phyloP scores from a whole-genome alignment of 2,329 filamentous ascomycete species.

The Aspergillus fumigatus region DNA sequence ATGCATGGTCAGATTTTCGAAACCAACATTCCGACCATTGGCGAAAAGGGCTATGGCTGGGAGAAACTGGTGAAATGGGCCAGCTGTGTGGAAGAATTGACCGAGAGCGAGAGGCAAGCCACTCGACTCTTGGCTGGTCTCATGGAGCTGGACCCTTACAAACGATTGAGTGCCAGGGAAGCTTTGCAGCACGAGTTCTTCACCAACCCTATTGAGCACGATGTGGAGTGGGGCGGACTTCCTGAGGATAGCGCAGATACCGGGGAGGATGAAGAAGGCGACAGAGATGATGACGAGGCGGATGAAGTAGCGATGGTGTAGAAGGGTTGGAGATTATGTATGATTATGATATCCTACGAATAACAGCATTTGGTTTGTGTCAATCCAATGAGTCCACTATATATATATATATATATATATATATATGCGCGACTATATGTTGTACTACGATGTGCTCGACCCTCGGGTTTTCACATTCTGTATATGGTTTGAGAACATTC shows the following conservation, averaged over 20 bases:
- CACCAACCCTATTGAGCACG: slow-evolving; percentile 36
- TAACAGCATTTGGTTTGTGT: not conserved
- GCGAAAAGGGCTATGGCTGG: slow-evolving; percentile 75
- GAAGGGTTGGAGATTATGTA: slow-evolving; percentile 12
- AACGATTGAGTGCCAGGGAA: slow-evolving; percentile 40
- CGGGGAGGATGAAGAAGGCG: slow-evolving; percentile 28
- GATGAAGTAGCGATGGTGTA: slow-evolving; percentile 38
- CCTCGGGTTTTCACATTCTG: not conserved
- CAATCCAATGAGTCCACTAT: not conserved
- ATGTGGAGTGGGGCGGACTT: slow-evolving; percentile 38
- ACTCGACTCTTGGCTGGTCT: slow-evolving; percentile 39
- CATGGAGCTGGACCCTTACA: slow-evolving; percentile 42
- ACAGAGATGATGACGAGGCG: slow-evolving; percentile 29
- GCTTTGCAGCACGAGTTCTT: slow-evolving; percentile 45
- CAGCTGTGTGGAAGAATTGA: slow-evolving; percentile 66
- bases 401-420: not conserved
- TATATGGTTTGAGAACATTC: not conserved
- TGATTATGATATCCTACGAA: slow-evolving; percentile 10
- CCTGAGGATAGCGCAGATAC: slow-evolving; percentile 34
- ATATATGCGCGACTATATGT: not conserved
- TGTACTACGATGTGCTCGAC: not conserved
- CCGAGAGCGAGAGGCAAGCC: slow-evolving; percentile 43
- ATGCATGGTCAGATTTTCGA: slow-evolving; percentile 91
- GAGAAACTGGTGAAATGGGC: slow-evolving; percentile 97
- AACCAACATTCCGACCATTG: slow-evolving; percentile 86